phyloP scores from a whole-genome alignment of 2,329 filamentous ascomycete species.

The Trichophyton verrucosum region DNA sequence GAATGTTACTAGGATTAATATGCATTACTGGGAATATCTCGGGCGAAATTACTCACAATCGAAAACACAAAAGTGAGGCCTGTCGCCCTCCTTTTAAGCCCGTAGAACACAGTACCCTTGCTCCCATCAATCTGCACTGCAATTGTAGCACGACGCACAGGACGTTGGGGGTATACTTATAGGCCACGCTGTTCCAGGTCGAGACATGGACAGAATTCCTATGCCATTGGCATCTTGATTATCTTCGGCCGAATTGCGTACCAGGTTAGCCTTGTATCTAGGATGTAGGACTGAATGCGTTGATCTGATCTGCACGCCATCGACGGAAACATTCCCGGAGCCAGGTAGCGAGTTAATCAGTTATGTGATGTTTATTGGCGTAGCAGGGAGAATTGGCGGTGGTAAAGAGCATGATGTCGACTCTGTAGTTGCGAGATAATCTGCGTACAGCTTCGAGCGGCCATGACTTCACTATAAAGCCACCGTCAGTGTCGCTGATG shows the following conservation, averaged over 20 bases:
- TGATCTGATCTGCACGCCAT: not conserved
- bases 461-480: too few relatives aligned
- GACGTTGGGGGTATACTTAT: not conserved
- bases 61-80: not conserved
- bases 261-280: not conserved
- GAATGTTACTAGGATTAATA: not conserved
- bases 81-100: not conserved
- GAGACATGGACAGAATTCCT: constrained; percentile 34
- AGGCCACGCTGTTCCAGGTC: constrained; percentile 28
- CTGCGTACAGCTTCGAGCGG: not conserved
- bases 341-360: not conserved
- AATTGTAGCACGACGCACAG: not conserved
- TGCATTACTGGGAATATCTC: not conserved
- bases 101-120: not conserved
- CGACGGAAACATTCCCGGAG: not conserved
- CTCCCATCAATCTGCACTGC: not conserved
- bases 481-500: not conserved
- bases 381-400: not conserved
- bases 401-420: not conserved
- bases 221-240: constrained; percentile 28
- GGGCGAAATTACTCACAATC: not conserved
- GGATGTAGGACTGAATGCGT: not conserved
- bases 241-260: constrained; percentile 26
- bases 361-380: not conserved
- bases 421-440: not conserved